Evolutionary conservation across 176 grass and related monocot species (phyloP), one percentile per base, ranked within the genome.

Genomic region (Hsuehochloa calcarea): DNA sequence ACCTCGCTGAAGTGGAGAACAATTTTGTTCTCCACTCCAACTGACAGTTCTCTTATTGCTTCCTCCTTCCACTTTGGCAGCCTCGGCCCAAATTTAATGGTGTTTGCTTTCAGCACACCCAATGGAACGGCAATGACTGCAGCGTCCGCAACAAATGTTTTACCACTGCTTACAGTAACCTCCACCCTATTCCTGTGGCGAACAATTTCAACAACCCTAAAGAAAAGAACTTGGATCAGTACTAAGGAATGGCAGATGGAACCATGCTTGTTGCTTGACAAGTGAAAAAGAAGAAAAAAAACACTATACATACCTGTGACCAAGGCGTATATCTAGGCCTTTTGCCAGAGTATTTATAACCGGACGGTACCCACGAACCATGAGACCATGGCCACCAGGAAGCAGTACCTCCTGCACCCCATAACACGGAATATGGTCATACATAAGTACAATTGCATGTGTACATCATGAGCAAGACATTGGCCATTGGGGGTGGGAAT

Each of bases 11-110:
- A 99, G 71, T 99, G 97, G 66, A 99, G 89, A 62, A 89, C 89
- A 80, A 99, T 96, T 80, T 99, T 99, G 86, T 99, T 99, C 52
- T 99, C 97, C 3, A 91, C 86, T 84, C 97, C 97, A 68, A 99
- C 84, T 29, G 91, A 82, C 44, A 99, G 78, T 49, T 90, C 88
- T 75, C 82, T 83, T 80, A 99, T 92, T 59, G 97, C 93, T 70
- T 92, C 90, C 80, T 99, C 88, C 88, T 99, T 99, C 97, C 97
- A 99, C 10, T 89, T 90, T 50, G 97, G 97, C 34, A 99, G 72
- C 38, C 86, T 89, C 12, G 97, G 97, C 65, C 94, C 88, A 84
- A 99, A 99, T 20, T 91, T 94, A 67, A 99, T 94, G 13, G 54
- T 60, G 77, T 92, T 90, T 26, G 92, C 78, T 85, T 99, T 99